Conservation (phyloP, 495 filamentous ascomycete genomes). For the Hypoxylon intermedium region DNA sequence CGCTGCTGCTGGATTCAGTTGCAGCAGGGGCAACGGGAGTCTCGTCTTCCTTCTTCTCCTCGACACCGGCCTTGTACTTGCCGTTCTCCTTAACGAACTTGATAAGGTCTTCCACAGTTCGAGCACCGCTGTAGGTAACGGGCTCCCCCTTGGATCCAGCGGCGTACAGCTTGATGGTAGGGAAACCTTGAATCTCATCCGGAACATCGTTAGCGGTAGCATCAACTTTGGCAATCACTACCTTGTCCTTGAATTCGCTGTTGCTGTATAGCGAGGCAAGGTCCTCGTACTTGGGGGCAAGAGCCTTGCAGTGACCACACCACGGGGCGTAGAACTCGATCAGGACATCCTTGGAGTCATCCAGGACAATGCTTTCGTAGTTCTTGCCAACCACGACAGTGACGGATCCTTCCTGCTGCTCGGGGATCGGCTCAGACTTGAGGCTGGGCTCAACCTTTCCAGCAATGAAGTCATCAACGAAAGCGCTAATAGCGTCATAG, state of each 20-base stretch:
- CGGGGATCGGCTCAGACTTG: slow-evolving; percentile 97
- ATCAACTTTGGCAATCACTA: slow-evolving; percentile 96
- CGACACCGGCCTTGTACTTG: slow-evolving; percentile 74
- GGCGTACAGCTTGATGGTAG: slow-evolving; percentile 97
- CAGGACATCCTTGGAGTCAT: slow-evolving; percentile 95
- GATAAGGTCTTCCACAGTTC: slow-evolving; percentile 92
- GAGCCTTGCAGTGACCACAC: slow-evolving; percentile 99
- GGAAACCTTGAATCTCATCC: slow-evolving; percentile 96
- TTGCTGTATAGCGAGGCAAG: slow-evolving; percentile 81
- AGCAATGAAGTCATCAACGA: slow-evolving; percentile 85
- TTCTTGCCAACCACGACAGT: slow-evolving; percentile 90
- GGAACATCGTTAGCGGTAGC: slow-evolving; percentile 96
- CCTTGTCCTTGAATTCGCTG: slow-evolving; percentile 76
- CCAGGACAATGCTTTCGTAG: slow-evolving; percentile 90
- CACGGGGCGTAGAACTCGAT: slow-evolving; percentile 99
- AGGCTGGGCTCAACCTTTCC: slow-evolving; percentile 94
- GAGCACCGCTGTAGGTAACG: slow-evolving; percentile 84
- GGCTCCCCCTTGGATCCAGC: slow-evolving; percentile 86
- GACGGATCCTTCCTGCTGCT: slow-evolving; percentile 90
- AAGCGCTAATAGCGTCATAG: slow-evolving; percentile 74
- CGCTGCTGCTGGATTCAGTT: slow-evolving; percentile 54
- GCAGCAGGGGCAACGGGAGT: slow-evolving; percentile 60
- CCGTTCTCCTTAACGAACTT: slow-evolving; percentile 95
- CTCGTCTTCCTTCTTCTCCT: slow-evolving; percentile 61
- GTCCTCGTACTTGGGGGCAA: slow-evolving; percentile 90